These are phyloP conservation scores for Pouteria glomerata DNA, from an alignment of 148 eudicot species.

Conservation along the genomic window DNA sequence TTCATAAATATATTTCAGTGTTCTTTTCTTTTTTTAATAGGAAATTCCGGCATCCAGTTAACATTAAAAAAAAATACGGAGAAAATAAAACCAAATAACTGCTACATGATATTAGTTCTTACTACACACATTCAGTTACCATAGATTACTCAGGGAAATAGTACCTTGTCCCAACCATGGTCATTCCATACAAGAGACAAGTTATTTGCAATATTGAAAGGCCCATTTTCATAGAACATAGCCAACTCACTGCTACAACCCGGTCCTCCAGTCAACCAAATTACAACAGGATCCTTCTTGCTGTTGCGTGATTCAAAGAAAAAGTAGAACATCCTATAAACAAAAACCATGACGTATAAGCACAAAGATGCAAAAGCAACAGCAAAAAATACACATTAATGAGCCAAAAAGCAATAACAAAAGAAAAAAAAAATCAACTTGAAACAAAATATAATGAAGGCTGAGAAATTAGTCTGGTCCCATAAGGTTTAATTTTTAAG, in stretches of 20 bases:
- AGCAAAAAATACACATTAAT: not conserved
- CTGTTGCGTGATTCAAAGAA: conserved; percentile 84
- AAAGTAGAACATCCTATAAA: conserved; percentile 83
- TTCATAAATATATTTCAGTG: too few relatives aligned
- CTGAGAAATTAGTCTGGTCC: too few relatives aligned
- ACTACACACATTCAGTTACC: not conserved
- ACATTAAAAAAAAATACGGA: too few relatives aligned
- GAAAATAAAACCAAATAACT: not conserved
- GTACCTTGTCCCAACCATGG: conserved; percentile 91
- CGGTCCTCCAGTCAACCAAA: conserved; percentile 96
- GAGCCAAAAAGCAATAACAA: not conserved
- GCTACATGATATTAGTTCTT: not conserved
- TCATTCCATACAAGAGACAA: conserved; percentile 79
- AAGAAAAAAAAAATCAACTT: not conserved
- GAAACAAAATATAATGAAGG: not conserved
- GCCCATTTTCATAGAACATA: conserved; percentile 92
- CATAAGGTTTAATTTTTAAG: not conserved
- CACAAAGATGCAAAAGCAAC: not conserved
- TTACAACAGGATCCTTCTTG: conserved; percentile 75
- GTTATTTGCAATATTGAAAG: conserved; percentile 63
- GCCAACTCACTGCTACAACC: conserved; percentile 98
- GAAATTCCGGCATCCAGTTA: too few relatives aligned
- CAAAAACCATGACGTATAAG: conserved; percentile 1
- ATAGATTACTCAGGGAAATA: not conserved
- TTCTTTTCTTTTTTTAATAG: too few relatives aligned